phyloP scores from a whole-genome alignment of 2,329 filamentous ascomycete species.

The Lomentospora prolificans region DNA sequence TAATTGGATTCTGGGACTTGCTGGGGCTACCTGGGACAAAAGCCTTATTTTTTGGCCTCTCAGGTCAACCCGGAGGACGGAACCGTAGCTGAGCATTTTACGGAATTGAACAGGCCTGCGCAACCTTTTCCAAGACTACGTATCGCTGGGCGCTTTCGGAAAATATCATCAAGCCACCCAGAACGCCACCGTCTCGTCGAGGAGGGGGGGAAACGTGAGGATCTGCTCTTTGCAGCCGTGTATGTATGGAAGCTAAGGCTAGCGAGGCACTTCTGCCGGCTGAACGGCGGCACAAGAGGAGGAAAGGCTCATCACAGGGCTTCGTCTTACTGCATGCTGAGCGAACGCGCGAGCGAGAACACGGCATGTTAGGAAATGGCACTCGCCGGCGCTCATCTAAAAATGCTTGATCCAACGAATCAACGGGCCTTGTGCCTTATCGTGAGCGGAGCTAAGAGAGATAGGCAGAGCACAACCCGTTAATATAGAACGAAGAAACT shows the following conservation, averaged over 20 bases:
- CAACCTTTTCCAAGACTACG: no score
- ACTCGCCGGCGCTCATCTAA: neutral
- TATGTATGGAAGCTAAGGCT: no score
- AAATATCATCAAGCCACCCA: neutral
- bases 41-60: neutral
- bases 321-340: no score
- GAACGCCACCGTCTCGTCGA: neutral
- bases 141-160: neutral
- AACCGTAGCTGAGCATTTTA: no score
- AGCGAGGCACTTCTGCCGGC: no score
- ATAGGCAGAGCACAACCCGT: neutral
- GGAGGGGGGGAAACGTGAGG: neutral
- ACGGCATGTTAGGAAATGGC: neutral
- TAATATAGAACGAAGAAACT: neutral
- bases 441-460: neutral
- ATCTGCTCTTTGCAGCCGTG: no score
- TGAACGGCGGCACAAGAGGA: no score
- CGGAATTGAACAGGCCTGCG: no score
- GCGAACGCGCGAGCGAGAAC: no score
- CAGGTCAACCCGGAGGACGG: no score
- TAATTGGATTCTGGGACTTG: no score
- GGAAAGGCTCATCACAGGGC: no score
- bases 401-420: neutral
- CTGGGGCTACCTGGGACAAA: neutral
- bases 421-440: neutral